Base-by-base conservation (phyloP, 73 alveolate genomes). In the Symbiodinium pilosum region DNA sequence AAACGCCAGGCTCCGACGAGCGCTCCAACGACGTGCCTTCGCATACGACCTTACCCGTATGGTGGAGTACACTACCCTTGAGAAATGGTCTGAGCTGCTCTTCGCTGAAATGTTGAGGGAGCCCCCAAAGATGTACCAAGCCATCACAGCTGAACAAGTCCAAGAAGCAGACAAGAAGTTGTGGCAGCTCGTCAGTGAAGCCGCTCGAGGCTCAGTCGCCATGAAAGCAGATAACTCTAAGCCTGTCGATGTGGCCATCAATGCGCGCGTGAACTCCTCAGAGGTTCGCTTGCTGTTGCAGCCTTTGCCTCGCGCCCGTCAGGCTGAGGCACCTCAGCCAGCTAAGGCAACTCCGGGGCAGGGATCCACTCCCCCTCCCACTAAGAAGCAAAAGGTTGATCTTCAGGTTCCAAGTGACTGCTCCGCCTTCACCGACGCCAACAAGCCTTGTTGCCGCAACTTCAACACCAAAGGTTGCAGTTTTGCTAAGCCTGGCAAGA, bases 381-480 rank as follows among this genome's bases (percentile, higher is more conserved):
- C n/a, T n/a, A 36, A 77, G 41, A 77, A 41, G 43, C 87, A 77
- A 32, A 16, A 51, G 26, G n/a, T 12, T 41, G 87, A 34, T 7
- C 41, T 6, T 24, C 28, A 6, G 7, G 18, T 77, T 16, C 87
- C 43, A n/a, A 51, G 34, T 4, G 87, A 24, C 26, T 24, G 51
- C 43, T 36, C 41, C 6, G 34, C 87, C 30, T 41, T n/a, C 87
- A 77, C 87, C 6, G 47, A 34, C 47, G 47, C n/a, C 47, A 34
- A 34, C 52, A 77, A 77, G 47, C 87, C 87, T 43, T n/a, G 34
- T 26, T 77, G 87, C 47, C 43, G 87, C 34, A 77, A 77, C 47
- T 77, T 24, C 51, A 77, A 77, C 87, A 12, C n/a, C 7, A 41
- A 41, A 24, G 52, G 51, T 26, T 77, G 87, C 47, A n/a, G 18